Evolutionary conservation across 2,329 filamentous ascomycete genomes (phyloP).

Genomic region (Pseudomassariella vexata): DNA sequence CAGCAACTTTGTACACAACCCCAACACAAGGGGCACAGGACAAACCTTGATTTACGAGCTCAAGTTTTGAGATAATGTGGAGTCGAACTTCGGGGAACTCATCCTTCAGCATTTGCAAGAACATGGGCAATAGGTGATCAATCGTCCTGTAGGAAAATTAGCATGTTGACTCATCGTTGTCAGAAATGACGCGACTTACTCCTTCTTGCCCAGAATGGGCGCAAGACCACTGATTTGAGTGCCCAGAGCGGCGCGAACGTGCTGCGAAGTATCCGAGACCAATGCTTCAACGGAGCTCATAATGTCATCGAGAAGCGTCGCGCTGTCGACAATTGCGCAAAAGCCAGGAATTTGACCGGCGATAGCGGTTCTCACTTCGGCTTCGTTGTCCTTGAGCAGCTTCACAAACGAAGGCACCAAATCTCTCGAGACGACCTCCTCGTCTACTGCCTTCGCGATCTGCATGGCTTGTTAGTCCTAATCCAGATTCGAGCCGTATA

Average conservation of each 20-base stretch:
- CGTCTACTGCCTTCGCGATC: constrained; percentile 98
- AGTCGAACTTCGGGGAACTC: constrained; percentile 97
- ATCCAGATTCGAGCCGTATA: not conserved
- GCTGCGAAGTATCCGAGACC: constrained; percentile 92
- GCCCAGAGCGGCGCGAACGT: constrained; percentile 90
- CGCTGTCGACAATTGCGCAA: constrained; percentile 81
- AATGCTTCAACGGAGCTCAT: constrained; percentile 96
- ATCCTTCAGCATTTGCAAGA: constrained; percentile 98
- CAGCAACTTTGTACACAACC: constrained; percentile 7
- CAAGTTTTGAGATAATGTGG: constrained; percentile 99
- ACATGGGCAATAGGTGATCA: constrained; percentile 95
- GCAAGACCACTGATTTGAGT: constrained; percentile 96
- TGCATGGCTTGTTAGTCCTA: constrained; percentile 29
- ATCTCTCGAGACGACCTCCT: constrained; percentile 90
- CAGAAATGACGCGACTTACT: constrained; percentile 63
- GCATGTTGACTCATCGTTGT: constrained; percentile 2
- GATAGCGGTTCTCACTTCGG: constrained; percentile 94
- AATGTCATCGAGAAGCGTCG: constrained; percentile 86
- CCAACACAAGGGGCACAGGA: constrained; percentile 3
- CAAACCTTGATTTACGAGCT: constrained; percentile 90
- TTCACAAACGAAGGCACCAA: constrained; percentile 96
- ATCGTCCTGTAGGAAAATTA: constrained; percentile 63
- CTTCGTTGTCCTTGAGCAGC: constrained; percentile 94
- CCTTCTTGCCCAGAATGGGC: constrained; percentile 95
- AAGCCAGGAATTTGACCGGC: constrained; percentile 97